Base-by-base conservation (phyloP, 768 basidiomycete genomes). In the Clitopilus passeckerianus region DNA sequence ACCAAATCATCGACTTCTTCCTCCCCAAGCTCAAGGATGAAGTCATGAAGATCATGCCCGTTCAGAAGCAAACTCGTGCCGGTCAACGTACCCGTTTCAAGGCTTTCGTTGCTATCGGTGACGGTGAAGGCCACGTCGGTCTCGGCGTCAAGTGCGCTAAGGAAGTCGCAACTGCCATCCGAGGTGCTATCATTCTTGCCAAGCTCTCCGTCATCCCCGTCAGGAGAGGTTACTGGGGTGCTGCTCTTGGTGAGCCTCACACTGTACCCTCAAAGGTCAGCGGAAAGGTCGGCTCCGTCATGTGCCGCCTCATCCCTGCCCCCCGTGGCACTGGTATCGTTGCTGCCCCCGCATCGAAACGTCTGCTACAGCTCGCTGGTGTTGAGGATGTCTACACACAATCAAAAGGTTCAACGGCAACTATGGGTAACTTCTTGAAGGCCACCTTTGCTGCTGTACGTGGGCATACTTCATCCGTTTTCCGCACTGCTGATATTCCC, bases 41-140 rank as follows among this genome's bases (percentile, higher is more conserved):
- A 75, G 97, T 99, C 65, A 99, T 99, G 97, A 96, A 95, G 77
- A 98, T 99, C 74, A 95, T 95, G 89, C 97, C 97, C 66, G 97
- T 99, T 59, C 97, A 98, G 80, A 99, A 99, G 80, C 97, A 99
- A 78, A 99, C 97, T 62, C 95, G 93, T 72, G 97, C 97, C 67
- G 97, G 97, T 75, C 97, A 99, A 78, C 92, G 97, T 68, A 99
- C 97, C 61, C 91, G 97, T 64, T 99, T 99, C 89, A 98, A 99
- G 81, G 97, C 97, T 24, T 98, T 98, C 79, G 97, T 98, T 69
- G 97, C 97, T 61, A 97, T 99, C 70, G 97, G 97, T 73, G 97
- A 99, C 80, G 93, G 87, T 68, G 95, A 98, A 70, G 96, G 97
- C 59, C 97, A 98, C 74, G 95, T 99, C 71, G 97, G 97, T 68